A percentile compares a stretch with the other conserved stretches of the same genome.
Conservation (phyloP, 768 basidiomycete species). For the Suillus decipiens region DNA sequence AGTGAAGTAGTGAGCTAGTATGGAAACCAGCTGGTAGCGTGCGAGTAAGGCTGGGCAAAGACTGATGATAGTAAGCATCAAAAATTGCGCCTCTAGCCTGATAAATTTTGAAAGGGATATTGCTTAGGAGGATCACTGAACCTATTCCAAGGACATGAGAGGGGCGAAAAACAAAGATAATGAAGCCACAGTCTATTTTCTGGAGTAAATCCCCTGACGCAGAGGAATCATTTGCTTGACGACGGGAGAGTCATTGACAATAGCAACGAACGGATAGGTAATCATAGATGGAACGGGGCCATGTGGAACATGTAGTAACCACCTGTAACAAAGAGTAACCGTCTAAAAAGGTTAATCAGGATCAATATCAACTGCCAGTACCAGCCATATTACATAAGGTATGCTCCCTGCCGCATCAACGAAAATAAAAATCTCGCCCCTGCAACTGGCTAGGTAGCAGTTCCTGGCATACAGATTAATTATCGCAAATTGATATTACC, state of each 20-base stretch:
- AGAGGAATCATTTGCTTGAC: conserved; percentile 14
- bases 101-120: background rate
- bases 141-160: conserved; percentile 2
- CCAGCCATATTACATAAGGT: too few species aligned
- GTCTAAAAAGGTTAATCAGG: conserved; percentile 1
- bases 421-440: too few species aligned
- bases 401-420: too few species aligned
- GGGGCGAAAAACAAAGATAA: conserved; percentile 1
- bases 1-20: conserved; percentile 7
- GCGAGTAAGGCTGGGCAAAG: conserved; percentile 13
- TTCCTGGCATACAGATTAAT: too few species aligned
- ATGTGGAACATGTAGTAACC: background rate
- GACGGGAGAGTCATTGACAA: conserved; percentile 5
- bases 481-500: too few species aligned
- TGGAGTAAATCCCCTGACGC: background rate
- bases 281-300: background rate
- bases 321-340: conserved; percentile 3
- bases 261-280: conserved; percentile 4
- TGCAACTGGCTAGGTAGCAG: too few species aligned
- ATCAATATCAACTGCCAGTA: background rate
- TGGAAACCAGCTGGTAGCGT: conserved; percentile 15
- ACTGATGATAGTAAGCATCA: conserved; percentile 12
- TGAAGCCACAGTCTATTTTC: background rate
- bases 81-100: conserved; percentile 1
- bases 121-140: background rate